Evolutionary conservation across 148 eudicot species (phyloP).

Genomic region (Agrostemma githago): DNA sequence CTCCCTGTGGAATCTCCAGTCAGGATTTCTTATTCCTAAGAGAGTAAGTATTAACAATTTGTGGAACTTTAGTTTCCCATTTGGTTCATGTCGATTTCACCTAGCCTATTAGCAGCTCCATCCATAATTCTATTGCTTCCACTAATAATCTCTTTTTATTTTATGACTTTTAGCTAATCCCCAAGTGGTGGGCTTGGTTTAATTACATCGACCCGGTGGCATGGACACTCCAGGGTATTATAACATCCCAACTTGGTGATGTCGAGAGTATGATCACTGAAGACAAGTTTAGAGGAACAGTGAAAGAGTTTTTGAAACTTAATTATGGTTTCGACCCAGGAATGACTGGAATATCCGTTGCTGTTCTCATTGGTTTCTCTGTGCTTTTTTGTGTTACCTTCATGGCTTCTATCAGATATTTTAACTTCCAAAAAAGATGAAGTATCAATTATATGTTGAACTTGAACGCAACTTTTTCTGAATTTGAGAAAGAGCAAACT

Average conservation of each 20-base stretch:
- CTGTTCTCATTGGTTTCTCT: slow-evolving; percentile 44
- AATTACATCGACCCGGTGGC: slow-evolving; percentile 73
- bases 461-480: neutral
- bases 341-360: slow-evolving; percentile 44
- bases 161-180: slow-evolving; percentile 43
- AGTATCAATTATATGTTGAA: no score
- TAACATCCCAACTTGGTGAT: slow-evolving; percentile 80
- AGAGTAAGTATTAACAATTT: slow-evolving; percentile 38
- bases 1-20: slow-evolving; percentile 82
- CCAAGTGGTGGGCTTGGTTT: slow-evolving; percentile 94
- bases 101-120: neutral
- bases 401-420: slow-evolving; percentile 53
- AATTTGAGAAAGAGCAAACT: neutral
- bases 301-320: slow-evolving; percentile 49
- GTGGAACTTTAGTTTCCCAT: neutral
- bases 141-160: neutral
- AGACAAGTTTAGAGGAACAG: slow-evolving; percentile 52
- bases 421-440: slow-evolving; percentile 78
- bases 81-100: neutral
- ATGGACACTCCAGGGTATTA: slow-evolving; percentile 63
- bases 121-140: neutral
- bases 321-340: slow-evolving; percentile 45
- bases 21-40: slow-evolving; percentile 79
- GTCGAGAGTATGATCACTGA: slow-evolving; percentile 42
- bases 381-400: slow-evolving; percentile 48